phyloP scores from a whole-genome alignment of 1,139 yeast genomes.

The Diutina rugosa region DNA sequence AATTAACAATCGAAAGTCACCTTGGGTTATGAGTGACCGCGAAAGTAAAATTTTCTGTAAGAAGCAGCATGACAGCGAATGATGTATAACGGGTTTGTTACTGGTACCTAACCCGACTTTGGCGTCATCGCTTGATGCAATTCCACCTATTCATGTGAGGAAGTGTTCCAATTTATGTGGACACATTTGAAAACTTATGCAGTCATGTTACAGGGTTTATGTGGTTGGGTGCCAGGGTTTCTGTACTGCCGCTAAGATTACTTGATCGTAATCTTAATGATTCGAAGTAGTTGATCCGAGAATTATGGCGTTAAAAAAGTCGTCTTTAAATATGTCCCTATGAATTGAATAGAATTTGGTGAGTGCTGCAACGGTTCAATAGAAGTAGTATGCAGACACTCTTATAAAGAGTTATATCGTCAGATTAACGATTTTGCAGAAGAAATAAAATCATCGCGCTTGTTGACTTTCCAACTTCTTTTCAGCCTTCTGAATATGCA shows the following conservation, averaged over 20 bases:
- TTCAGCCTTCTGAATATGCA: slow-evolving; percentile 8
- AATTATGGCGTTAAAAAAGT: not conserved
- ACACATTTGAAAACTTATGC: not conserved
- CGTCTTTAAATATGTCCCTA: not conserved
- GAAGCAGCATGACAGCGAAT: not conserved
- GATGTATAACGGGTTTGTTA: not conserved
- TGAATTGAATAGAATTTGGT: not conserved
- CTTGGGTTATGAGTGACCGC: not conserved
- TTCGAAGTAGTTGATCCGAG: no score
- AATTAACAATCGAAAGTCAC: not conserved
- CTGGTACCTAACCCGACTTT: not conserved
- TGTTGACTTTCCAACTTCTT: not conserved
- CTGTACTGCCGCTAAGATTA: no score
- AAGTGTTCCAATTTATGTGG: no score
- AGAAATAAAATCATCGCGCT: not conserved
- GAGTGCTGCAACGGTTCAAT: not conserved
- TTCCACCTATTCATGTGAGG: not conserved
- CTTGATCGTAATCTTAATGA: no score
- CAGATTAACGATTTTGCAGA: no score
- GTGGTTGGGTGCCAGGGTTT: no score
- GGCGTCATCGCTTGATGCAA: no score
- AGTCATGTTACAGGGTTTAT: not conserved
- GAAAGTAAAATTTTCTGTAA: not conserved
- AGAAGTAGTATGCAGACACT: not conserved
- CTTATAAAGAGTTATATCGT: no score